These are phyloP conservation scores for Cynara cardunculus DNA, from an alignment of 129 eudicot species.

Conservation along the genomic window DNA sequence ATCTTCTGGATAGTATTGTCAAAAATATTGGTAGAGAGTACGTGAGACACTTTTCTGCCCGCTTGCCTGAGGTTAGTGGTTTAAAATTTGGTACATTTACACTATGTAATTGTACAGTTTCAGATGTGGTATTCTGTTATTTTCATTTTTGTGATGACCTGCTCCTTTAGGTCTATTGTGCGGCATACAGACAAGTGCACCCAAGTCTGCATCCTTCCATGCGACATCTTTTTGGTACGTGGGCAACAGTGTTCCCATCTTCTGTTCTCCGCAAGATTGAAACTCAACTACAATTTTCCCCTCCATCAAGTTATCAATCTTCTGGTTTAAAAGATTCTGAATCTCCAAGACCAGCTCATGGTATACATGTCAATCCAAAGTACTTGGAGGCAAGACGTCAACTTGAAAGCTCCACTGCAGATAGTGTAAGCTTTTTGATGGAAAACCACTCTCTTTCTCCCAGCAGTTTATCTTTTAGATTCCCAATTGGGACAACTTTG, in stretches of 20 bases:
- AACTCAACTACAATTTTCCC: slow-evolving; percentile 52
- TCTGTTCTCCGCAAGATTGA: slow-evolving; percentile 77
- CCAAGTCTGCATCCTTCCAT: slow-evolving; percentile 75
- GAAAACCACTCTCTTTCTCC: slow-evolving; percentile 18
- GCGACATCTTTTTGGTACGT: slow-evolving; percentile 93
- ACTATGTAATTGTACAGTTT: neutral
- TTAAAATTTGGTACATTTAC: neutral
- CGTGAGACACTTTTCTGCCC: slow-evolving; percentile 65
- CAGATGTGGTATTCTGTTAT: neutral
- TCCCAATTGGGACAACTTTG: neutral
- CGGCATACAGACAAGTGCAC: slow-evolving; percentile 74
- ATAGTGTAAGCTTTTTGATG: slow-evolving; percentile 51
- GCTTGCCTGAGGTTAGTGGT: slow-evolving; percentile 78
- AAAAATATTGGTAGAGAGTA: slow-evolving; percentile 92
- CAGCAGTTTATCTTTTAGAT: slow-evolving; percentile 15
- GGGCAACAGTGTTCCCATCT: slow-evolving; percentile 81
- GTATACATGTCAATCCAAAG: slow-evolving; percentile 95
- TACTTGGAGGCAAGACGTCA: slow-evolving; percentile 83
- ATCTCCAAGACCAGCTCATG: slow-evolving; percentile 93
- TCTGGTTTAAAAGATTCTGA: slow-evolving; percentile 66
- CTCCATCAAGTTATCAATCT: slow-evolving; percentile 46
- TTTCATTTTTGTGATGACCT: neutral
- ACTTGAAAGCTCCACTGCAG: slow-evolving; percentile 50
- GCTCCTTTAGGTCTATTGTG: slow-evolving; percentile 67
- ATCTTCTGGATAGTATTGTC: slow-evolving; percentile 95